phyloP scores from a whole-genome alignment of 2,329 filamentous ascomycete species.

The Arachnomyces sp. region DNA sequence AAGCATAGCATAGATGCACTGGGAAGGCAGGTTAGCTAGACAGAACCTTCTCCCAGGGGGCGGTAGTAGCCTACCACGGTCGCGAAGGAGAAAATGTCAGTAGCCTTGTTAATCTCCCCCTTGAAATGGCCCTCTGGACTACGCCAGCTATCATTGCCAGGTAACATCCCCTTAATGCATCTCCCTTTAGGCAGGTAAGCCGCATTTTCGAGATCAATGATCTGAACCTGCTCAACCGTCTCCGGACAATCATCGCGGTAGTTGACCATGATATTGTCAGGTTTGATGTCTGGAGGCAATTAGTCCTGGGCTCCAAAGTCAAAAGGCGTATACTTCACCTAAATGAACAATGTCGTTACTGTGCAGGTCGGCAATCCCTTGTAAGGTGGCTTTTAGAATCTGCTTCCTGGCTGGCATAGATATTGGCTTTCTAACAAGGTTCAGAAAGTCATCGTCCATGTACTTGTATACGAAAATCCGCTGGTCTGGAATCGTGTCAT shows the following conservation, averaged over 20 bases:
- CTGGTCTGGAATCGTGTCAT: conserved; percentile 36
- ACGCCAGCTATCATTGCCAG: conserved; percentile 27
- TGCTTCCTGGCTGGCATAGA: conserved; percentile 31
- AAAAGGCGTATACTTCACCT: conserved; percentile 12
- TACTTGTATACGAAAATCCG: conserved; percentile 41
- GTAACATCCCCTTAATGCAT: conserved; percentile 19
- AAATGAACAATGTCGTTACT: conserved; percentile 25
- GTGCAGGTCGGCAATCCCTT: conserved; percentile 28
- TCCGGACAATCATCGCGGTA: conserved; percentile 16
- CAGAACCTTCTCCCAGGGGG: conserved; percentile 1
- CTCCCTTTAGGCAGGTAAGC: conserved; percentile 26
- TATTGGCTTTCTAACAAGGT: conserved; percentile 35
- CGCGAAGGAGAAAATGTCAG: conserved; percentile 28
- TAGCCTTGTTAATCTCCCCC: conserved; percentile 20
- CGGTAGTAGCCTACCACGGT: conserved; percentile 18
- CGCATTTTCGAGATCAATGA: conserved; percentile 25
- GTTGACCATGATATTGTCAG: conserved; percentile 30
- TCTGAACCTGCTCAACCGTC: conserved; percentile 15
- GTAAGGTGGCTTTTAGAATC: conserved; percentile 37
- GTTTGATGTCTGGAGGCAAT: conserved; percentile 26
- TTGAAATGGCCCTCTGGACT: conserved; percentile 25
- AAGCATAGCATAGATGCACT: conserved; percentile 41
- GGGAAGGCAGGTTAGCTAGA: conserved; percentile 7
- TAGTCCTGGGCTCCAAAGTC: conserved; percentile 2
- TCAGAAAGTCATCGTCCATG: conserved; percentile 35